Percentiles rank a stretch among this genome's conserved stretches.
phyloP scores from a whole-genome alignment of 2,329 filamentous ascomycete genomes.

The Neofusicoccum parvum region DNA sequence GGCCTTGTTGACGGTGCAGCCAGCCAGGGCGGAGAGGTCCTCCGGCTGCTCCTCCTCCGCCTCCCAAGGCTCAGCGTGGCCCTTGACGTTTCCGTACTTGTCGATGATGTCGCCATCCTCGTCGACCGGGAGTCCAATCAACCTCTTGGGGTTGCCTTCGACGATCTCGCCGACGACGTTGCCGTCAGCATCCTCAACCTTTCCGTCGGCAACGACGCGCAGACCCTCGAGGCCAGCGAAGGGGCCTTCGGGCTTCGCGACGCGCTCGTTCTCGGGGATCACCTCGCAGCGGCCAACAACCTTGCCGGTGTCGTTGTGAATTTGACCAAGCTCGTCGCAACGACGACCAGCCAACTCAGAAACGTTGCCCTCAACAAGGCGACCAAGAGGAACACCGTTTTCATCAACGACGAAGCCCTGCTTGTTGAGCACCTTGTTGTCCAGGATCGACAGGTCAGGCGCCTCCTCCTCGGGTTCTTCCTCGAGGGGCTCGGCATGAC shows the following conservation, averaged over 20 bases:
- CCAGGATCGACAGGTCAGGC: constrained; percentile 49
- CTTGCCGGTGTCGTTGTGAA: constrained; percentile 71
- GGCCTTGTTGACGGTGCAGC: constrained; percentile 65
- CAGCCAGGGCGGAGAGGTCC: constrained; percentile 62
- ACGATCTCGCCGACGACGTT: constrained; percentile 57
- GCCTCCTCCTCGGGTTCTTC: constrained; percentile 48
- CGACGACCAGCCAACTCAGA: constrained; percentile 67
- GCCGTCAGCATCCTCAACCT: constrained; percentile 53
- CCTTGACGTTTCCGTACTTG: constrained; percentile 63
- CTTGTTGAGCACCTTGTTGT: constrained; percentile 54
- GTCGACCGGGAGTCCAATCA: constrained; percentile 61
- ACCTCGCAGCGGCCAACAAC: constrained; percentile 69
- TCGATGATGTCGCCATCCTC: constrained; percentile 66
- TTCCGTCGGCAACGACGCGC: constrained; percentile 50
- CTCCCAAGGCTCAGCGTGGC: constrained; percentile 58
- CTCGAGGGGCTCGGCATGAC: constrained; percentile 59
- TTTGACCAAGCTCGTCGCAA: constrained; percentile 71
- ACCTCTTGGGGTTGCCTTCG: constrained; percentile 62
- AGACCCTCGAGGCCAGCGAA: constrained; percentile 54
- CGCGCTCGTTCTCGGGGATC: constrained; percentile 66
- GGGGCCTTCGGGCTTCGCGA: constrained; percentile 52
- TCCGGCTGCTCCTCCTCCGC: constrained; percentile 51
- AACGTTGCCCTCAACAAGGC: constrained; percentile 65
- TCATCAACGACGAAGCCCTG: constrained; percentile 53
- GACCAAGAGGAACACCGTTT: constrained; percentile 57